Evolutionary conservation across 768 basidiomycete species (phyloP), one percentile per base, ranked within the genome.

Genomic region (Fistulinella prunicolor): DNA sequence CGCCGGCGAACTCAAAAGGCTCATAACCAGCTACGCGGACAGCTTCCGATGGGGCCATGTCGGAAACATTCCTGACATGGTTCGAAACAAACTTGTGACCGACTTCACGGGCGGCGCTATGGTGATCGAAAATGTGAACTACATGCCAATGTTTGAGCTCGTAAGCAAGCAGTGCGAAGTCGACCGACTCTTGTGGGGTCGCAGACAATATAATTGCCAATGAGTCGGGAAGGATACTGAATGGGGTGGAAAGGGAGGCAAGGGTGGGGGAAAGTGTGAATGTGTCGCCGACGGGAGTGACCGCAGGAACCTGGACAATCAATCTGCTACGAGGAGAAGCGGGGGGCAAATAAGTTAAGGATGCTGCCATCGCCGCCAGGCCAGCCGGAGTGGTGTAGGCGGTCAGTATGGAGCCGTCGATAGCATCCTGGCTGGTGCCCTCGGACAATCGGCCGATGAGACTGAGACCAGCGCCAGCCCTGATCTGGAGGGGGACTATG

Each of bases 91-190:
- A 67, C 28, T 73, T 60, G 45, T 83, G 78, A 3, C 87, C 82
- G 28, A 80, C 70, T 69, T 98, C 93, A 21, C 95, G 84, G 28
- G 84, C 75, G 26, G 83, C 76, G 51, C 82, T 81, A 61, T 89
- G 77, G 57, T 95, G 89, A 67, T 98, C 94, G 62, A 98, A 94
- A 35, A 97, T 71, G 65, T 97, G 93, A 46, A 94, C 77, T 47
- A 89, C 83, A 66, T 95, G 90, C 35, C 71, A 77, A 17, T 70
- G 64, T 14, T 76, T 74, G 42, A 88, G 67, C 49, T 74, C 76
- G 72, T 94, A 94, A n/a, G 91, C 75, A 40, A 91, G 74, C 22
- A 79, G 60, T 3, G 93, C 80, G 46, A 92, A 79, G 59, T 91
- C 86, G 39, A 85, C 78, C 14, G 88, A 75, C 64, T 96, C 91